Evolutionary conservation across 2,329 filamentous ascomycete species (phyloP).

Genomic region (Rhynchosporium secalis): DNA sequence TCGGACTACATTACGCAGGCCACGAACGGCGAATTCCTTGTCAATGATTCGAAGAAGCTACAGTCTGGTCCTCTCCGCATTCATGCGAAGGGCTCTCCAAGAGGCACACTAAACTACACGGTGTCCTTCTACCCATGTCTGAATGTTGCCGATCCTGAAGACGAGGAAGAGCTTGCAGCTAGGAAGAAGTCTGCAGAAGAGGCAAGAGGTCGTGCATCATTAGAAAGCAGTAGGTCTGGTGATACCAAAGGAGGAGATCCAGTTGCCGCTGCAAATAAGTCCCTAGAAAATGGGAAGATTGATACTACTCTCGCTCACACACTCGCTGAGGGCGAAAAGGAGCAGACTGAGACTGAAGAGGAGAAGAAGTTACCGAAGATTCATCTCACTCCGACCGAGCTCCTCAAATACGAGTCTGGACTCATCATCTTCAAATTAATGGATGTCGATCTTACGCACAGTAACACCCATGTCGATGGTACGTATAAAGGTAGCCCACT

Average conservation of each 20-base stretch:
- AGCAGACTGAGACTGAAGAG: conserved; percentile 47
- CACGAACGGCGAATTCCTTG: conserved; percentile 76
- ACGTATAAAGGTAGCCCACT: background rate
- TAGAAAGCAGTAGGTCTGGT: conserved; percentile 27
- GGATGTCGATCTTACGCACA: conserved; percentile 79
- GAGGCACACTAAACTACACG: conserved; percentile 80
- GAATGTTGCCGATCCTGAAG: conserved; percentile 89
- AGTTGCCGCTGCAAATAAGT: conserved; percentile 45
- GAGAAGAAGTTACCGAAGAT: conserved; percentile 70
- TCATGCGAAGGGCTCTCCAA: conserved; percentile 69
- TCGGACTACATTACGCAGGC: conserved; percentile 77
- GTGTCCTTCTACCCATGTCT: conserved; percentile 88
- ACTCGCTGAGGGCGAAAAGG: conserved; percentile 38
- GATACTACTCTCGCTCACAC: conserved; percentile 33
- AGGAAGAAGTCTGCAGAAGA: conserved; percentile 30
- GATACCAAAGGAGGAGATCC: conserved; percentile 25
- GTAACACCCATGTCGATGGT: conserved; percentile 71
- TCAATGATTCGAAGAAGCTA: conserved; percentile 72
- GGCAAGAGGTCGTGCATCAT: conserved; percentile 29
- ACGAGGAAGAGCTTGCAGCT: conserved; percentile 57
- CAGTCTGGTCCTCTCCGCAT: conserved; percentile 70
- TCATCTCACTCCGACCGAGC: conserved; percentile 73
- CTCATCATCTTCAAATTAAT: conserved; percentile 93
- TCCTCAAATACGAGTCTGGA: conserved; percentile 84
- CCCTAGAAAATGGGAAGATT: conserved; percentile 35